phyloP scores from a whole-genome alignment of 768 basidiomycete species.

The Lepiota subincarnata region DNA sequence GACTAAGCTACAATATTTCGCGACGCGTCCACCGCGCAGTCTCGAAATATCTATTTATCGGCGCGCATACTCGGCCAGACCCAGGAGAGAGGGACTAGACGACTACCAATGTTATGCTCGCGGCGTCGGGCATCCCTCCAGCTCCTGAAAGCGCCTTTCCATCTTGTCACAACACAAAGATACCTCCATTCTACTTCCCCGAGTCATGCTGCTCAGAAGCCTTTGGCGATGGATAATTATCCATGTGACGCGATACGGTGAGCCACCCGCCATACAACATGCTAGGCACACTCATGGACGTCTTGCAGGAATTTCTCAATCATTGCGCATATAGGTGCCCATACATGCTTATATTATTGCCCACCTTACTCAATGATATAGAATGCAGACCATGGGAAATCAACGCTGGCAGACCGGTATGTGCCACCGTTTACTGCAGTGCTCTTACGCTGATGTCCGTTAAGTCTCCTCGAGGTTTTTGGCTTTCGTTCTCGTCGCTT shows the following conservation, averaged over 20 bases:
- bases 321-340: slow-evolving; percentile 87
- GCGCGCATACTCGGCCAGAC: not conserved
- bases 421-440: slow-evolving; percentile 20
- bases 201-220: slow-evolving; percentile 26
- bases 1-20: slow-evolving; percentile 10
- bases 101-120: slow-evolving; percentile 20
- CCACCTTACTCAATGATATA: slow-evolving; percentile 1
- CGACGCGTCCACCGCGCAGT: slow-evolving; percentile 12
- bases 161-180: not conserved
- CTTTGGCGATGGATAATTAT: slow-evolving; percentile 57
- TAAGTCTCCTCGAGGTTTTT: slow-evolving; percentile 69
- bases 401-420: slow-evolving; percentile 84
- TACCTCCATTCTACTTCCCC: slow-evolving; percentile 18
- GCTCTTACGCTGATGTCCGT: slow-evolving; percentile 8
- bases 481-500: not conserved
- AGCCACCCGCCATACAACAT: not conserved
- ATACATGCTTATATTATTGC: not conserved
- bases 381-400: slow-evolving; percentile 85
- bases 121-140: slow-evolving; percentile 29
- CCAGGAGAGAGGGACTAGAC: too few relatives aligned
- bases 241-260: slow-evolving; percentile 69
- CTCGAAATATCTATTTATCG: not conserved
- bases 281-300: slow-evolving; percentile 4
- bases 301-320: slow-evolving; percentile 84
- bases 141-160: slow-evolving; percentile 16